phyloP scores from a whole-genome alignment of 257 asterid species.

The Asclepias syriaca region DNA sequence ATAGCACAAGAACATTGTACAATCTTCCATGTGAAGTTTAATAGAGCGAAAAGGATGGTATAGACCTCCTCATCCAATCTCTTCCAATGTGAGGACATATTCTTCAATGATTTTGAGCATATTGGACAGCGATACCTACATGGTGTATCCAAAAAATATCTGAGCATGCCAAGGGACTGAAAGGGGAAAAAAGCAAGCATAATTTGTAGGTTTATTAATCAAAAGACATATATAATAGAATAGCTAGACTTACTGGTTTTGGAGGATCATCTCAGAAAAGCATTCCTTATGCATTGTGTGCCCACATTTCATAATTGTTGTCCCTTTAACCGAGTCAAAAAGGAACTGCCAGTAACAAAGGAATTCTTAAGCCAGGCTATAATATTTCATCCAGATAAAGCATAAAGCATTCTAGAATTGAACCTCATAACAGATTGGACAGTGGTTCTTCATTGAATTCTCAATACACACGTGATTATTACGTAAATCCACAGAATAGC shows the following conservation, averaged over 20 bases:
- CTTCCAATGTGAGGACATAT: constrained; percentile 68
- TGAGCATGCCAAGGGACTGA: background rate
- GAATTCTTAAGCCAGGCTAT: constrained; percentile 11
- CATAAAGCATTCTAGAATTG: constrained; percentile 10
- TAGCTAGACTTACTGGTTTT: constrained; percentile 56
- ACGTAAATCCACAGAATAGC: constrained; percentile 59
- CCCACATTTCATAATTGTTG: constrained; percentile 77
- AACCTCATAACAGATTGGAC: constrained; percentile 97
- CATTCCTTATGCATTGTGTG: constrained; percentile 85
- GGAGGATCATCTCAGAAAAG: constrained; percentile 47
- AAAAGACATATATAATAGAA: background rate
- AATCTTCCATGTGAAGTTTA: background rate
- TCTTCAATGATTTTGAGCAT: constrained; percentile 66
- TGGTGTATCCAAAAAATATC: constrained; percentile 10
- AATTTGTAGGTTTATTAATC: constrained; percentile 5
- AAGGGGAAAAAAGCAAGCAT: background rate
- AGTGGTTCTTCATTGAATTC: constrained; percentile 85
- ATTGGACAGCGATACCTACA: constrained; percentile 87
- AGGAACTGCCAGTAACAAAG: constrained; percentile 57
- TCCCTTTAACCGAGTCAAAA: constrained; percentile 72
- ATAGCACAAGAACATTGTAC: background rate
- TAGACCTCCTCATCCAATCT: constrained; percentile 72
- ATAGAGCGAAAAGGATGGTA: constrained; percentile 5
- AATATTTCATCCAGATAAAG: constrained; percentile 3
- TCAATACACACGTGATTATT: constrained; percentile 77